Evolutionary conservation across 495 filamentous ascomycete species (phyloP).

Genomic region (Trichoderma erinaceum): DNA sequence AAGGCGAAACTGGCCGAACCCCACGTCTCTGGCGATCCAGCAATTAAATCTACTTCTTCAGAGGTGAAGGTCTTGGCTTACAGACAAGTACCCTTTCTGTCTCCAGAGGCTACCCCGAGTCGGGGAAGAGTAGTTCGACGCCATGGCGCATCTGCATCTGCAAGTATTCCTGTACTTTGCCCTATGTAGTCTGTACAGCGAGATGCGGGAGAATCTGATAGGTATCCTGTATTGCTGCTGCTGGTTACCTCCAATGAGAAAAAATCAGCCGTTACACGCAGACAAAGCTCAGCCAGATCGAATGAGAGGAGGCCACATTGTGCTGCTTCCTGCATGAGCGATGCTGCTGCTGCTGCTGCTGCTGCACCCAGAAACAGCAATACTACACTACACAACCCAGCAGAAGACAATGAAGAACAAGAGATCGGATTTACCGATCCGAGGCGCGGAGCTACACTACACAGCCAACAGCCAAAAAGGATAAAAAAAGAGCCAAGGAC

Average conservation of each 20-base stretch:
- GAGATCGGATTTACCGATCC: conserved; percentile 7
- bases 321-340: not conserved
- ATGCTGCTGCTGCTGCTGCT: not conserved
- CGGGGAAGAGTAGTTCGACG: too few relatives aligned
- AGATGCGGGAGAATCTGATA: too few relatives aligned
- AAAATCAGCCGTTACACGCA: not conserved
- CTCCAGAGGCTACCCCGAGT: too few relatives aligned
- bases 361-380: not conserved
- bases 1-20: not conserved
- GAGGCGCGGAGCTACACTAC: not conserved
- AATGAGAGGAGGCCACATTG: conserved; percentile 5
- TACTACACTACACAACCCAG: not conserved
- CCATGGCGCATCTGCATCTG: too few relatives aligned
- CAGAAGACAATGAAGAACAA: not conserved
- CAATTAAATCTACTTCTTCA: not conserved
- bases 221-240: not conserved
- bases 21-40: not conserved
- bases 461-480: not conserved
- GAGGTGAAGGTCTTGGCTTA: too few relatives aligned
- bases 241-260: too few relatives aligned
- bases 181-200: too few relatives aligned
- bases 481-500: not conserved
- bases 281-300: not conserved
- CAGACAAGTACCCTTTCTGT: not conserved
- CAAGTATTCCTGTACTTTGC: too few relatives aligned